Base-by-base conservation (phyloP, 306 rosid genomes). In the Styphnolobium japonicum region DNA sequence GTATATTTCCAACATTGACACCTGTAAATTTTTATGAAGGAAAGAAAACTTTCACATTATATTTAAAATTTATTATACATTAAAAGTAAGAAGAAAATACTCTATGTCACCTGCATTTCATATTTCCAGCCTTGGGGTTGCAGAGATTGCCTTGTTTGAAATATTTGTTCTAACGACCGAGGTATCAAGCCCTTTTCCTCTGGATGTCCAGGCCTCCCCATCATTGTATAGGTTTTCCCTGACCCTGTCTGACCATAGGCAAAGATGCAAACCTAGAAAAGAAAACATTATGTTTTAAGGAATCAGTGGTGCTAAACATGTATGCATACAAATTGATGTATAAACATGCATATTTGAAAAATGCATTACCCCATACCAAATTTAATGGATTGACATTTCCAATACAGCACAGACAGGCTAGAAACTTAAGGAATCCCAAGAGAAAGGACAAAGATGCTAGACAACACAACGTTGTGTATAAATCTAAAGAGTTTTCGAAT, bases 191-290 rank as follows among this genome's bases (percentile, higher is more conserved):
- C 99, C 72, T 91, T 95, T 83, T 85, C 91, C 62, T 84, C 97
- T 5, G 77, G 85, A 64, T 86, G 82, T 76, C 96, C 98, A 0
- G 99, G 97, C 66, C 88, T 85, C 46, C 99, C 99, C 99, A 95
- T 95, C 99, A 95, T 95, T 12, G 99, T 95, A 76, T 93, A 91
- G 23, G 98, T 95, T 87, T 95, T 95, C n/a, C 99, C 99, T 0
- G 99, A 95, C 62, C 99, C 98, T 10, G 99, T 95, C 79, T 95
- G 99, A 81, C 99, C 99, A 65, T 95, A 95, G 18, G 99, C 99
- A 45, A 95, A 95, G 75, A 95, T 93, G 83, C 99, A 93, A 78
- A 95, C 99, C 99, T 95, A 84, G 79, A 89, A 70, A 56, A 85
- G 81, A 67, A 89, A 80, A 76, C 37, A 63, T 36, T 69, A 81